phyloP scores from a whole-genome alignment of 306 rosid species.

The Cucumis sativus region DNA sequence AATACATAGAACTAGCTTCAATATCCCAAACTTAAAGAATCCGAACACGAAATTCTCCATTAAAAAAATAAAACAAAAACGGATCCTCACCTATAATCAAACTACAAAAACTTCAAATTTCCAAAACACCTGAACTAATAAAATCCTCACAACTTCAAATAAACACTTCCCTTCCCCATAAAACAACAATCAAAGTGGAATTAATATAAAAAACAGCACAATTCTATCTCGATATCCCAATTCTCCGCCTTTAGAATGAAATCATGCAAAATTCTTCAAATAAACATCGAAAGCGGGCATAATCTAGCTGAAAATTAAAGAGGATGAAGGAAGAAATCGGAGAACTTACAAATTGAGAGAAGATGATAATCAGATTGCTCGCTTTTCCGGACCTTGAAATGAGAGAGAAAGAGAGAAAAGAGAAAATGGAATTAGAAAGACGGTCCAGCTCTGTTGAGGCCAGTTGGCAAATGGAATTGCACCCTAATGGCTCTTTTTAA shows the following conservation, averaged over 20 bases:
- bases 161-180: not conserved
- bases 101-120: not conserved
- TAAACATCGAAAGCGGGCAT: not conserved
- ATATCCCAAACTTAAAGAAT: not conserved
- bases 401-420: not conserved
- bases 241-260: not conserved
- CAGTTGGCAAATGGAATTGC: slow-evolving; percentile 1
- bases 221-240: not conserved
- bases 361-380: slow-evolving; percentile 5
- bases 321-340: not conserved
- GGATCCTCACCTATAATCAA: not conserved
- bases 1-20: not conserved
- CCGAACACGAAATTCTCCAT: not conserved
- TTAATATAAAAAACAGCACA: not conserved
- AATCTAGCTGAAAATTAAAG: not conserved
- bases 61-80: not conserved
- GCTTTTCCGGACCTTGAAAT: not conserved
- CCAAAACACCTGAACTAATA: not conserved
- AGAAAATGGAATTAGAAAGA: not conserved
- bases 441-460: not conserved
- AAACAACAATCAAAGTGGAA: not conserved
- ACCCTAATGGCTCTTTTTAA: slow-evolving; percentile 4
- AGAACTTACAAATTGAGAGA: slow-evolving; percentile 9
- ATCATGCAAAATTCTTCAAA: not conserved
- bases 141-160: not conserved